Base-by-base conservation (phyloP, 1,284 basidiomycete species). In the Cutaneotrichosporon mucoides region DNA sequence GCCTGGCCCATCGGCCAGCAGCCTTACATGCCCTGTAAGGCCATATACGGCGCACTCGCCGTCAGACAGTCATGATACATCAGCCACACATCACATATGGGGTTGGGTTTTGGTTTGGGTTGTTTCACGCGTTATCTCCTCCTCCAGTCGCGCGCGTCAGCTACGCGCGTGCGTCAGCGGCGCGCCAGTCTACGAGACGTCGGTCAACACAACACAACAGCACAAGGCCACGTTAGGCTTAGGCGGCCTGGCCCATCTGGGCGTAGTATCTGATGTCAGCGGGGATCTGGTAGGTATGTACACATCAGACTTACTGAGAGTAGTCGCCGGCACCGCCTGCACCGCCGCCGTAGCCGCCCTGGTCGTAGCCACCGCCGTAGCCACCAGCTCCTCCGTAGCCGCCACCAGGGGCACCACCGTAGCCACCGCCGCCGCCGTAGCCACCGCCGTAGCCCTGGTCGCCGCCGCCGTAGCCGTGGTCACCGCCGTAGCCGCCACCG, bases 391-490 rank as follows among this genome's bases (percentile, higher is more conserved):
- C 62, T 13, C 44, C 48, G 53, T 44, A 49, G 34, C 60, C 64
- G 35, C 40, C 57, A 11, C 9, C 34, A 36, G n/a, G n/a, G n/a
- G 6, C 47, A 35, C 48, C 42, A 44, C 11, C 62, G 53, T 63
- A 63, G 24, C 60, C 63, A 38, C 52, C 54, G 5, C 58, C 55
- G 24, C 41, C 33, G 15, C 53, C 55, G n/a, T 52, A 53, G 33
- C 48, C 49, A 10, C 68, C 69, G 12, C 71, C 73, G 13, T 49
- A 49, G 9, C 33, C 24, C 24, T 24, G 24, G 24, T 24, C 9
- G 34, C 54, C 53, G 33, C 47, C 41, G 13, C 38, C 36, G n/a
- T 24, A 24, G n/a, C 24, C 24, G 24, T 24, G 24, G 24, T 24
- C 24, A 24, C 44, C 51, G 12, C 60, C 62, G n/a, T 61, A 62